Conservation (phyloP, 1,139 yeast genomes). For the Scheffersomyces titani region DNA sequence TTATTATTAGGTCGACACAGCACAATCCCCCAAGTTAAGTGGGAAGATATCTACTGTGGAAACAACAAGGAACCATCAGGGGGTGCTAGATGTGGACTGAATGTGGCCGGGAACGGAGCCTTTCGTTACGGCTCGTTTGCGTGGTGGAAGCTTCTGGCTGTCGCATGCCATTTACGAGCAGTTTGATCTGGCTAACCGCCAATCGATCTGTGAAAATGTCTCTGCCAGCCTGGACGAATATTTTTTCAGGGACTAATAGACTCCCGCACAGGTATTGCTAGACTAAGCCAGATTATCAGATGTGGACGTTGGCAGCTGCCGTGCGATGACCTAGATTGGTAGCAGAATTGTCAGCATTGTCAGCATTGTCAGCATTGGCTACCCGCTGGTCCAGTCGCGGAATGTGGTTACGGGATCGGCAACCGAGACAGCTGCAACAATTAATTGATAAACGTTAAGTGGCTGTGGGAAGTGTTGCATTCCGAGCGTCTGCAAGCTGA, state of each 20-base stretch:
- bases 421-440: background rate
- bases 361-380: background rate
- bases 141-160: background rate
- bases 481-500: background rate
- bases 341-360: background rate
- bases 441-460: background rate
- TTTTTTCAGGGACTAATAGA: background rate
- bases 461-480: background rate
- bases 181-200: background rate
- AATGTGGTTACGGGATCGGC: background rate
- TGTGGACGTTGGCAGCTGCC: background rate
- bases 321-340: background rate
- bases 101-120: too few relatives aligned
- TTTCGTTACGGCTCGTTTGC: background rate
- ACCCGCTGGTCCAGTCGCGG: background rate
- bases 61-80: background rate
- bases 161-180: background rate
- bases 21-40: background rate
- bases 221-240: background rate
- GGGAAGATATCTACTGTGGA: background rate
- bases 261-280: background rate
- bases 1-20: background rate
- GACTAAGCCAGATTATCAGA: background rate
- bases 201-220: background rate
- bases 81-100: too few relatives aligned